Conservation (phyloP, 164 flowering plant species). For the Vitis cinerea region DNA sequence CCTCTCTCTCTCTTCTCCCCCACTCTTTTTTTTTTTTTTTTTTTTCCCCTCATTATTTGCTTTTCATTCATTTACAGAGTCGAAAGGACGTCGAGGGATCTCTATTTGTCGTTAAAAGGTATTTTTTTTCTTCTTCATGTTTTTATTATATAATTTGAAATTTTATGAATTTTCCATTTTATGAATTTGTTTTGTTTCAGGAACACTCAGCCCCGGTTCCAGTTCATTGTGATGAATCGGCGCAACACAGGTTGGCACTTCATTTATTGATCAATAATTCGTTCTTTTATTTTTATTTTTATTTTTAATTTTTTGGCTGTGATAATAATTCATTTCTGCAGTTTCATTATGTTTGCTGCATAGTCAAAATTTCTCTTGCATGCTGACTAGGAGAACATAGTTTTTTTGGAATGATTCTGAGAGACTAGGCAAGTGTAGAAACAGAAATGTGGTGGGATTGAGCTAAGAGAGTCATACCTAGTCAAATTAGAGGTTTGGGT, state of each 20-base stretch:
- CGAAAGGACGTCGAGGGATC: conserved; percentile 95
- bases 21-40: not conserved
- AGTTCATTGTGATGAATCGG: conserved; percentile 93
- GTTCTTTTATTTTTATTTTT: not conserved
- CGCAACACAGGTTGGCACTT: conserved; percentile 64
- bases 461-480: too few relatives aligned
- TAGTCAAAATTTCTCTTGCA: not conserved
- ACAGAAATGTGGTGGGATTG: too few relatives aligned
- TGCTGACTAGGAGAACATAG: too few relatives aligned
- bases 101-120: conserved; percentile 86
- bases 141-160: not conserved
- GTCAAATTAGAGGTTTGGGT: too few relatives aligned
- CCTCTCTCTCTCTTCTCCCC: not conserved
- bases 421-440: too few relatives aligned
- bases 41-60: not conserved
- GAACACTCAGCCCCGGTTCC: conserved; percentile 85
- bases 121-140: not conserved
- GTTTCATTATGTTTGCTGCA: not conserved
- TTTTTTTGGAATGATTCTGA: too few relatives aligned
- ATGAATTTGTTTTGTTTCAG: conserved; percentile 33
- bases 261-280: not conserved
- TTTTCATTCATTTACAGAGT: conserved; percentile 46
- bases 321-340: not conserved
- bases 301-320: not conserved
- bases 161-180: not conserved